phyloP scores from a whole-genome alignment of 2,329 filamentous ascomycete species.

The Orbilia blumenaviensis region DNA sequence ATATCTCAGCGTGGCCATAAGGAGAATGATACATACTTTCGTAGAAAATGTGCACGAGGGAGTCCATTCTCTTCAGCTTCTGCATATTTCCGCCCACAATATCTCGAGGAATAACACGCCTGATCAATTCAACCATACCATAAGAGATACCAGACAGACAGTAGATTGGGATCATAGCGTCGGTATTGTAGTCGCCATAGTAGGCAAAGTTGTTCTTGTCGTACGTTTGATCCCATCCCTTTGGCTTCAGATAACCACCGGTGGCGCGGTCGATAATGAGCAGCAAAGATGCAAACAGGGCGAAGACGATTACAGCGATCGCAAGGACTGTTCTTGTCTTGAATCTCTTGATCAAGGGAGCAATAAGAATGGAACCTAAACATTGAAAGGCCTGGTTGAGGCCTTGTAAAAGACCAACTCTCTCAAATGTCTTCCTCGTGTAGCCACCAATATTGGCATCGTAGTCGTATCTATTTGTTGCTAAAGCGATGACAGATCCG shows the following conservation, averaged over 20 bases:
- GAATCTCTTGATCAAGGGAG: constrained; percentile 65
- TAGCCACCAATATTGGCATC: constrained; percentile 60
- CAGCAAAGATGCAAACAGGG: constrained; percentile 64
- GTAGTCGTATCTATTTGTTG: constrained; percentile 66
- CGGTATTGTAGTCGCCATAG: constrained; percentile 65
- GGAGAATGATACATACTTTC: constrained; percentile 19
- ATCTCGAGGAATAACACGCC: constrained; percentile 66
- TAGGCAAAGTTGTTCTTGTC: constrained; percentile 59
- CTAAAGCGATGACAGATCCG: constrained; percentile 65
- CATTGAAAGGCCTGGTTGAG: constrained; percentile 66
- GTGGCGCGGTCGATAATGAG: constrained; percentile 65
- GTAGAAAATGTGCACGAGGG: constrained; percentile 59
- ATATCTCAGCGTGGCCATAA: not conserved
- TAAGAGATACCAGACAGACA: constrained; percentile 62
- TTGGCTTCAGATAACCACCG: constrained; percentile 63
- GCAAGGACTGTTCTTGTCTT: constrained; percentile 64
- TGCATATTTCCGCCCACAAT: constrained; percentile 66
- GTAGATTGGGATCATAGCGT: constrained; percentile 66
- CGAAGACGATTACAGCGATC: constrained; percentile 63
- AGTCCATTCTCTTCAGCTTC: constrained; percentile 65
- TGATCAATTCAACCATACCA: constrained; percentile 67
- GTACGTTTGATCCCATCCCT: constrained; percentile 57
- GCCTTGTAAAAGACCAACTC: constrained; percentile 64
- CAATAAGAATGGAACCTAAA: constrained; percentile 66
- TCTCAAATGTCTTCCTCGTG: constrained; percentile 63